Evolutionary conservation across 2,329 filamentous ascomycete species (phyloP).

Genomic region (Magnaporthiopsis poae): DNA sequence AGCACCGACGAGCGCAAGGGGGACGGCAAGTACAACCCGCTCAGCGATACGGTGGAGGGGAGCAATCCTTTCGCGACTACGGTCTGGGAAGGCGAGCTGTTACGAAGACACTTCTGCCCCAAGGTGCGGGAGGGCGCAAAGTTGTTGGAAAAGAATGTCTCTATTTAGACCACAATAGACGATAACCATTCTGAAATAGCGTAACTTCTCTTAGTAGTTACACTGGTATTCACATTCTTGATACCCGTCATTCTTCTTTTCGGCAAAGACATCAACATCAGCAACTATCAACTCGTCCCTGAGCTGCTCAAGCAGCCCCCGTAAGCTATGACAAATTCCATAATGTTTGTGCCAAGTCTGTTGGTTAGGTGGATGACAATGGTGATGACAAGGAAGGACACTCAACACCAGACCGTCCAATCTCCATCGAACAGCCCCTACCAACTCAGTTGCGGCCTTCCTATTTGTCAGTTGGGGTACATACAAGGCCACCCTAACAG

Average conservation of each 20-base stretch:
- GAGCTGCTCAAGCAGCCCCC: background rate
- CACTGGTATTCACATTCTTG: background rate
- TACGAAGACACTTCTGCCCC: conserved; percentile 78
- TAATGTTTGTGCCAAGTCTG: background rate
- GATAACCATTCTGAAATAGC: background rate
- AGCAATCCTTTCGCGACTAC: conserved; percentile 86
- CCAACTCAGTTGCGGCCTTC: too few species aligned
- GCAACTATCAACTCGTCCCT: background rate
- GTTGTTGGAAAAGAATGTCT: conserved; percentile 57
- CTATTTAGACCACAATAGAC: conserved; percentile 5
- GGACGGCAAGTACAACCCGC: conserved; percentile 73
- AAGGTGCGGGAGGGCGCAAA: conserved; percentile 68
- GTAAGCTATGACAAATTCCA: too few species aligned
- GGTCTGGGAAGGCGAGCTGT: conserved; percentile 84
- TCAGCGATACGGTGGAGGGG: conserved; percentile 64
- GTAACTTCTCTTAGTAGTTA: background rate
- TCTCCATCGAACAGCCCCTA: background rate
- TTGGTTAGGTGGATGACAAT: background rate
- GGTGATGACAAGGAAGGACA: background rate
- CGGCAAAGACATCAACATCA: background rate
- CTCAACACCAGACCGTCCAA: background rate
- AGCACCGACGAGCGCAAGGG: conserved; percentile 87
- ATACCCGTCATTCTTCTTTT: background rate
- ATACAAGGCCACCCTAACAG: background rate
- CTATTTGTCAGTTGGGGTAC: background rate